Conservation (phyloP, 768 basidiomycete genomes). For the Phlebiopsis flavidoalba region DNA sequence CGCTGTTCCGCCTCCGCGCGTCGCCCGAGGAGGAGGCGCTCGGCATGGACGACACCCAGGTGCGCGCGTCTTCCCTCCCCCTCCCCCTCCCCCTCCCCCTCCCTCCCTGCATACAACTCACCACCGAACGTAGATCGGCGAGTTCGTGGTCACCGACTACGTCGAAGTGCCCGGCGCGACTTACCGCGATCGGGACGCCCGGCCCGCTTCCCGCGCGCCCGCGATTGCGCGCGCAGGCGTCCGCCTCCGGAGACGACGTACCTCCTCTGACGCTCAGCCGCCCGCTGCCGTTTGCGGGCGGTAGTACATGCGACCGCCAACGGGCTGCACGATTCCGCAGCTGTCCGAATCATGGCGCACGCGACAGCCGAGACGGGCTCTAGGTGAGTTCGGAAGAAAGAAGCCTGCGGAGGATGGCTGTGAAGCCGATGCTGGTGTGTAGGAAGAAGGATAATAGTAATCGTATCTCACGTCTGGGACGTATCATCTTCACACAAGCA, state of each 20-base stretch:
- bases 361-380: too few species aligned
- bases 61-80: constrained; percentile 25
- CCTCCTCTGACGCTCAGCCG: constrained; percentile 3
- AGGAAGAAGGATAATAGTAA: too few species aligned
- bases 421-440: too few species aligned
- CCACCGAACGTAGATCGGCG: constrained; percentile 52
- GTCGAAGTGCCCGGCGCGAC: constrained; percentile 63
- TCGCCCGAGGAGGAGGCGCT: constrained; percentile 61
- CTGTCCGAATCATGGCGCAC: too few species aligned
- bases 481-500: too few species aligned
- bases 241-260: constrained; percentile 3
- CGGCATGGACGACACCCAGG: constrained; percentile 84
- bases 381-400: too few species aligned
- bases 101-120: neutral
- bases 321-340: constrained; percentile 17
- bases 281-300: constrained; percentile 22
- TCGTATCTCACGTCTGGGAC: too few species aligned
- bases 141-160: constrained; percentile 47
- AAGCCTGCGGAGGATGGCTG: too few species aligned
- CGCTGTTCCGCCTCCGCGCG: constrained; percentile 66
- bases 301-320: constrained; percentile 30
- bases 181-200: constrained; percentile 49
- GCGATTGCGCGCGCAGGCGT: neutral
- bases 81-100: neutral
- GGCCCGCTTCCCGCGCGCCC: too few species aligned